Base-by-base conservation (phyloP, 1,284 basidiomycete genomes). In the Trichosporon faecale region DNA sequence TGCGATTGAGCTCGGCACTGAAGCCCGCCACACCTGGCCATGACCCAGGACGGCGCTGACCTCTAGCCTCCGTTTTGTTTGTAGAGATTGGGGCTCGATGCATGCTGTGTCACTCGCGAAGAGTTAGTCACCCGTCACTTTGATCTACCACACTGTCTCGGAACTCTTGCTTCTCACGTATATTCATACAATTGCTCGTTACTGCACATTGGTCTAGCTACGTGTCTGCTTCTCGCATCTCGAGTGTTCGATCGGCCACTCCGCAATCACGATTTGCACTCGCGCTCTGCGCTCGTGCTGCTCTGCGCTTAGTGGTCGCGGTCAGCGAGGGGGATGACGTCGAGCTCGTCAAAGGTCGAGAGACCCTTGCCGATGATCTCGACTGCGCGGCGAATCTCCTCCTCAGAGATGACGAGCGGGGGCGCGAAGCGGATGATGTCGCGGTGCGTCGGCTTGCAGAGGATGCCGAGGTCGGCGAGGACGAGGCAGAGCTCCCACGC, bases 401-500 rank as follows among this genome's bases (percentile, higher is more conserved):
- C 89, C 78, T 98, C 93, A 23, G 88, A 86, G 73, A 99, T 98
- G 69, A 98, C 94, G 60, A 99, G 85, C 0, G 96, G 96, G 2
- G 96, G 96, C 0, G 96, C 93, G 78, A 99, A 95, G 37, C 96
- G 92, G 76, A 99, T 94, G 66, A 72, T 72, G 66, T 70, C 63
- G 70, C 31, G 89, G 79, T 98, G 96, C 0, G 96, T 99, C 16
- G 96, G 95, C 86, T 99, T 99, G 66, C 95, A 95, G 52, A 83
- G 74, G 57, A 83, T 72, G 23, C 95, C 95, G 69, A 92, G 88
- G 77, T 89, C 90, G 89, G 96, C 97, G 84, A 99, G 85, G 75
- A 98, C 84, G 78, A 98, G 82, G 84, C 97, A 99, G 66, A 99
- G 86, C 82, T 99, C 93, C 97, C 96, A 98, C 6, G 96, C 96